Base-by-base conservation (phyloP, 768 basidiomycete species). In the Mycena venus region DNA sequence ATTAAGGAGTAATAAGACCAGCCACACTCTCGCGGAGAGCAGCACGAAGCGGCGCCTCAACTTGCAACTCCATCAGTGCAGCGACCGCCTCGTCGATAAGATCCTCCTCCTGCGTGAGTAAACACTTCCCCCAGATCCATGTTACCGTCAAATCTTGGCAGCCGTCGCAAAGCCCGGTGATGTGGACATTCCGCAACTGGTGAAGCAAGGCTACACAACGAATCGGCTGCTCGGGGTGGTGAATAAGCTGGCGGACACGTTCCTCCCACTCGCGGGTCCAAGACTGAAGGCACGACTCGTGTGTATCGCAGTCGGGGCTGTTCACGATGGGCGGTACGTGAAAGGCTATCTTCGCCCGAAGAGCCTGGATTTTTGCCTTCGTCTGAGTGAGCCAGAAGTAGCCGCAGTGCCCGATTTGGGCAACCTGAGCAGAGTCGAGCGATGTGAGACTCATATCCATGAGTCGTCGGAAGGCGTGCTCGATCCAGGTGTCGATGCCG, bases 401-500 rank as follows among this genome's bases (percentile, higher is more conserved):
- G 9, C 58, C 68, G n/a, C 3, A 2, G 21, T 11, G 31, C 4
- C 68, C 68, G 19, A 70, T 70, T 32, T 70, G 68, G 23, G 38
- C 2, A 5, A 68, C 31, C 11, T 70, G 68, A 23, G 4, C 0
- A 12, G 32, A 17, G 44, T 49, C 34, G 34, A 70, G 58, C 15
- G 36, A 27, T 3, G 25, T 21, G 34, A 61, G 31, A 21, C 5
- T 14, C 8, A 19, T 3, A 4, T 21, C 25, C 68, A 70, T 53
- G 23, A 70, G 44, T 0, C 59, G 29, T 1, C 68, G 68, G 23
- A 68, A 74, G 2, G 60, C 67, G 10, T 21, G 60, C n/a, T 53
- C 53, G 21, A 75, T 29, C 74, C 74, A 75, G 6, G 10, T 1
- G 34, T 70, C 62, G 31, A 70, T 51, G n/a, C n/a, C n/a, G n/a